Percentiles rank a stretch among this genome's conserved stretches.
These are phyloP conservation scores for Psilocybe cyanescens DNA, from an alignment of 768 basidiomycete genomes.

Conservation along the genomic window DNA sequence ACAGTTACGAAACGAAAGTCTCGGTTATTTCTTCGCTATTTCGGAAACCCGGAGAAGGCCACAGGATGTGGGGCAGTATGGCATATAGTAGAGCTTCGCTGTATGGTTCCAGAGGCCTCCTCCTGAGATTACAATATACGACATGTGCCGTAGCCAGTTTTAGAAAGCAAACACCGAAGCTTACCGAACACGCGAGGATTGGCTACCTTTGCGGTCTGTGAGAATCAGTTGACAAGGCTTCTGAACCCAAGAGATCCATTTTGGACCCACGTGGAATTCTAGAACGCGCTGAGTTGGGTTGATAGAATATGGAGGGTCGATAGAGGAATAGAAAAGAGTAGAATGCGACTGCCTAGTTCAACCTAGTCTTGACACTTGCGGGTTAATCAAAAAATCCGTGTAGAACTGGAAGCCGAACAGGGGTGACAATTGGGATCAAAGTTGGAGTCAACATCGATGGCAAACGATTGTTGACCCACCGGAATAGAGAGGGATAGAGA, in stretches of 20 bases:
- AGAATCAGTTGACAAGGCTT: conserved; percentile 7
- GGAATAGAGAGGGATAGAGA: background rate
- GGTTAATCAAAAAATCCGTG: background rate
- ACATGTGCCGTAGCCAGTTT: background rate
- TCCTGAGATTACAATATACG: background rate
- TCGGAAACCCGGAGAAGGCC: too few relatives aligned
- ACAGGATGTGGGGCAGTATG: too few relatives aligned
- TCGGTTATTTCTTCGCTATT: too few relatives aligned
- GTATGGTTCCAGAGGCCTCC: too few relatives aligned
- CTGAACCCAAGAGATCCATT: conserved; percentile 8
- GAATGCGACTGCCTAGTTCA: background rate
- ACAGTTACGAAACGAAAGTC: too few relatives aligned
- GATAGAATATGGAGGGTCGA: background rate
- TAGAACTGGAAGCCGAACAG: background rate
- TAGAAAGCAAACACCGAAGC: background rate
- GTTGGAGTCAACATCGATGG: too few relatives aligned
- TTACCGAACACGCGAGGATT: background rate
- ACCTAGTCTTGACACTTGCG: background rate
- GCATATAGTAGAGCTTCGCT: too few relatives aligned
- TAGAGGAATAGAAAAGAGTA: background rate
- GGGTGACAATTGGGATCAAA: background rate
- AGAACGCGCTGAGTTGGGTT: background rate
- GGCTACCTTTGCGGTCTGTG: conserved; percentile 7
- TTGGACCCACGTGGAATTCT: conserved; percentile 11
- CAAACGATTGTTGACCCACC: background rate